phyloP scores from a whole-genome alignment of 495 filamentous ascomycete genomes.

The Lophiostoma macrostomum region DNA sequence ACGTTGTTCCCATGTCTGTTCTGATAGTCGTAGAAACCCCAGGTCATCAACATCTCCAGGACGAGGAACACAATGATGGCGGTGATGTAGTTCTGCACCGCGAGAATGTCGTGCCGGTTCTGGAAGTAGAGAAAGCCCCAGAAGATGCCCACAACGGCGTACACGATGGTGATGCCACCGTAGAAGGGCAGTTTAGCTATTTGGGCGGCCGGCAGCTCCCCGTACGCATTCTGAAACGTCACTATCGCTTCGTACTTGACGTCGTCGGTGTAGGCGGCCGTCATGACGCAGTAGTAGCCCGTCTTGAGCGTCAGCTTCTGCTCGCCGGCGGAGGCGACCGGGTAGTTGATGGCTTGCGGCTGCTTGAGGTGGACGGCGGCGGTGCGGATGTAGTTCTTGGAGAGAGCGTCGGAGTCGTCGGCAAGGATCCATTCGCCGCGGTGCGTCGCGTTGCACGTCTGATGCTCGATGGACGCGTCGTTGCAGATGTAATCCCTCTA shows the following conservation, averaged over 20 bases:
- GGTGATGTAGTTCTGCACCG: constrained; percentile 99
- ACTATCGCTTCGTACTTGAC: constrained; percentile 73
- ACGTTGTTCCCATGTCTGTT: constrained; percentile 83
- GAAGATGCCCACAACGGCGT: constrained; percentile 79
- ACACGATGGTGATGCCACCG: constrained; percentile 88
- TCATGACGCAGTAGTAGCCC: constrained; percentile 93
- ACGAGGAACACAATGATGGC: constrained; percentile 94
- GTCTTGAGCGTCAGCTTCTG: constrained; percentile 55
- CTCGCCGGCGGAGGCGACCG: constrained; percentile 46
- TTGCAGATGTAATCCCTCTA: constrained; percentile 76
- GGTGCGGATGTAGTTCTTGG: constrained; percentile 68
- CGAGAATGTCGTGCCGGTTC: constrained; percentile 87
- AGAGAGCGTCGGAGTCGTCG: constrained; percentile 64
- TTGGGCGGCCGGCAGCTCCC: constrained; percentile 90
- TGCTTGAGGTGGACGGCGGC: constrained; percentile 79
- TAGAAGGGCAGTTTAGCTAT: constrained; percentile 98
- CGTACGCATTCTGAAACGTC: constrained; percentile 92
- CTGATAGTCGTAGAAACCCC: constrained; percentile 96
- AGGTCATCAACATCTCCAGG: constrained; percentile 94
- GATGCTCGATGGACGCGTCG: constrained; percentile 58
- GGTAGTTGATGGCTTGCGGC: constrained; percentile 70
- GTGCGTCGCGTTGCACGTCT: constrained; percentile 68
- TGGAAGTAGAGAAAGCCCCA: constrained; percentile 97
- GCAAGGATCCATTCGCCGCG: constrained; percentile 83
- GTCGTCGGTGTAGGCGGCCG: constrained; percentile 55